These are phyloP conservation scores for Orbilia blumenaviensis DNA, from an alignment of 2,329 filamentous ascomycete species.

Conservation along the genomic window DNA sequence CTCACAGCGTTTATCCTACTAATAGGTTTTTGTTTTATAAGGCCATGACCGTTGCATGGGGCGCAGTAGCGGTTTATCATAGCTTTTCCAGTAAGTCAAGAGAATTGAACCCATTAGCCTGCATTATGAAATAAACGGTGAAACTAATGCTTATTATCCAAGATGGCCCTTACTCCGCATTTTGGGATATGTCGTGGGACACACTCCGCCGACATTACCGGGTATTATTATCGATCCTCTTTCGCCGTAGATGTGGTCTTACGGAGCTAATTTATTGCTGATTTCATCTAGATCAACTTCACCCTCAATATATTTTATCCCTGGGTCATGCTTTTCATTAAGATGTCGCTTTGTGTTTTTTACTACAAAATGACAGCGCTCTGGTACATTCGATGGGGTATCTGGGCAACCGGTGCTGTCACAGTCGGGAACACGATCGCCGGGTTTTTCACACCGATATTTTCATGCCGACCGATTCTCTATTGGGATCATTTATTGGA, in stretches of 20 bases:
- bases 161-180: slow-evolving; percentile 4
- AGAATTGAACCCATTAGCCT: neutral
- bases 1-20: too few relatives aligned
- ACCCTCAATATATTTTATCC: slow-evolving; percentile 7
- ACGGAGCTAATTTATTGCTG: neutral
- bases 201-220: neutral
- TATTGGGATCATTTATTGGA: slow-evolving; percentile 25
- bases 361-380: slow-evolving; percentile 13
- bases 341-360: slow-evolving; percentile 13
- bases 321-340: slow-evolving; percentile 23
- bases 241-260: too few relatives aligned
- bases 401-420: neutral
- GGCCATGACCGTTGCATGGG: slow-evolving; percentile 13
- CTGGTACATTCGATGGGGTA: neutral
- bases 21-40: neutral
- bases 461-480: neutral
- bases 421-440: slow-evolving; percentile 17
- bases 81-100: neutral
- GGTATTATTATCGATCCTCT: neutral
- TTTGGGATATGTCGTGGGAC: slow-evolving; percentile 31
- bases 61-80: slow-evolving; percentile 4
- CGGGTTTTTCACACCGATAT: neutral
- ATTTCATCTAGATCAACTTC: neutral
- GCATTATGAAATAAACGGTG: neutral
- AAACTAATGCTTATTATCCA: neutral